A percentile compares a stretch with the other conserved stretches of the same genome.
Conservation (phyloP, 768 basidiomycete species). For the Suillus ampliporus region DNA sequence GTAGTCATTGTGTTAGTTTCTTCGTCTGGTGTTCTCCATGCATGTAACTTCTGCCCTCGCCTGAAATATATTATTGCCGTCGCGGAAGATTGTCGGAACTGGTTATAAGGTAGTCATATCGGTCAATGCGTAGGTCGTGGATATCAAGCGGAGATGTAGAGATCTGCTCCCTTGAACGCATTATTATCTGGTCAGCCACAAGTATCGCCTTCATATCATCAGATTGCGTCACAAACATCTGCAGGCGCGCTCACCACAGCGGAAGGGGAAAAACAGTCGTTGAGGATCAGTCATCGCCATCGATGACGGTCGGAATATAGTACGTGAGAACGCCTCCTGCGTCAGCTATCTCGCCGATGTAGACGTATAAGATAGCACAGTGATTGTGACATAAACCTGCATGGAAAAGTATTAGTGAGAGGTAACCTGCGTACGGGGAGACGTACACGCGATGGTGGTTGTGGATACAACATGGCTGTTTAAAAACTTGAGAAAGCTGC, state of each 20-base stretch:
- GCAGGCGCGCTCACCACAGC: neutral
- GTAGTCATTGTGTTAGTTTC: constrained; percentile 1
- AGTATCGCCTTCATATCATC: neutral
- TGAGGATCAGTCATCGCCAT: constrained; percentile 46
- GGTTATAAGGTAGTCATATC: neutral
- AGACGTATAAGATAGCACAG: constrained; percentile 88
- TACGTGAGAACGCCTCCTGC: constrained; percentile 88
- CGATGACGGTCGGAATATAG: constrained; percentile 81
- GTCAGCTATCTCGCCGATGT: constrained; percentile 80
- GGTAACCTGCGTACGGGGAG: neutral
- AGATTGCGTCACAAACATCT: neutral
- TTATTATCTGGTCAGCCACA: neutral
- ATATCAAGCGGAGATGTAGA: neutral
- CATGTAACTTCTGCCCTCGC: neutral
- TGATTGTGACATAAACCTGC: constrained; percentile 82
- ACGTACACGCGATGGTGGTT: constrained; percentile 84
- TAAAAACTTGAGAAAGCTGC: constrained; percentile 82
- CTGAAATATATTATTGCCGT: neutral
- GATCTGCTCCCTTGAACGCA: neutral
- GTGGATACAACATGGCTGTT: constrained; percentile 81
- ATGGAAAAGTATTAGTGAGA: constrained; percentile 1
- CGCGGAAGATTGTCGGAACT: neutral
- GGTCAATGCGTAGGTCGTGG: neutral
- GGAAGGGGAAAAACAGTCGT: neutral
- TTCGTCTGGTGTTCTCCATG: neutral